These are phyloP conservation scores for Trichoderma sp. DNA, from an alignment of 2,329 filamentous ascomycete genomes.

Conservation along the genomic window DNA sequence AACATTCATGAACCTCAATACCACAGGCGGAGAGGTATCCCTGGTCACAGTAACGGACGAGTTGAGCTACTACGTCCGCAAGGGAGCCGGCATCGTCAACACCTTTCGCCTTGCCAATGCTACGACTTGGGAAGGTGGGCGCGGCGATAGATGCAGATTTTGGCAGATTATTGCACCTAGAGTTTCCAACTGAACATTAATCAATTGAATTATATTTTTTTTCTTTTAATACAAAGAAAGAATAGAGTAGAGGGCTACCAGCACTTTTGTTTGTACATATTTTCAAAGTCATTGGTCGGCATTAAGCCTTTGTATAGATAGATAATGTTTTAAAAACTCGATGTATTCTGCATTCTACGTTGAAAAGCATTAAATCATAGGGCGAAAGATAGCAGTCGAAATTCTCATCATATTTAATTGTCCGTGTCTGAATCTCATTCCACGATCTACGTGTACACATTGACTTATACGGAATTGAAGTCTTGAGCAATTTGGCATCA, in stretches of 20 bases:
- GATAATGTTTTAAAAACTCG: not conserved
- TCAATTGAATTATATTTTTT: not conserved
- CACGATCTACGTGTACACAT: not conserved
- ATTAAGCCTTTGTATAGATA: not conserved
- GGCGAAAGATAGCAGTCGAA: too few species aligned
- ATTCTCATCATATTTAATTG: too few species aligned
- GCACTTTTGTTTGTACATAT: not conserved
- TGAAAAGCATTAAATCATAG: too few species aligned
- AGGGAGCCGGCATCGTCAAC: constrained; percentile 41
- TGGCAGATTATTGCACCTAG: constrained; percentile 40
- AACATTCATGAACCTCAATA: constrained; percentile 51
- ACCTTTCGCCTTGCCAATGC: constrained; percentile 48
- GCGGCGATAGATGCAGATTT: constrained; percentile 51
- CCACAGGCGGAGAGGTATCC: constrained; percentile 46
- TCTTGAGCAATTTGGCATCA: not conserved
- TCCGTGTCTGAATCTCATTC: too few species aligned
- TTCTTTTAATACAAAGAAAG: not conserved
- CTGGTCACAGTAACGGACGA: constrained; percentile 34
- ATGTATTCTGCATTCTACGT: too few species aligned
- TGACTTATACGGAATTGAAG: not conserved
- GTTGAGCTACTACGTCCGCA: constrained; percentile 33
- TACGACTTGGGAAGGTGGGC: constrained; percentile 52
- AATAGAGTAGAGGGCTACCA: not conserved
- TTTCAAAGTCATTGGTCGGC: not conserved
- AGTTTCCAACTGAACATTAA: not conserved